These are phyloP conservation scores for Aspergillus bertholletiae DNA, from an alignment of 495 filamentous ascomycete genomes.

Conservation along the genomic window DNA sequence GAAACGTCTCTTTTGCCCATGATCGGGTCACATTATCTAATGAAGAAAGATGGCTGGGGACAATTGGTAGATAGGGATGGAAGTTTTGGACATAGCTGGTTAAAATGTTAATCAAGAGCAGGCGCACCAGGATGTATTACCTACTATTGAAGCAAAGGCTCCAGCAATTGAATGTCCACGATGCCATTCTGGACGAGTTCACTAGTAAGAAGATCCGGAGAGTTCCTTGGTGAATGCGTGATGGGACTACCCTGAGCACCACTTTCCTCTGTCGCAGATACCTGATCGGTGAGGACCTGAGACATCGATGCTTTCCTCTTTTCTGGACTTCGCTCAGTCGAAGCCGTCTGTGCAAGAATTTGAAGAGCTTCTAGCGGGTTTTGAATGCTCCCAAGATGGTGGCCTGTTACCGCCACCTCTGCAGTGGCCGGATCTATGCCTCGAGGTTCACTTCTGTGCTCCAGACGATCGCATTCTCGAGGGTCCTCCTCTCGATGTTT, in stretches of 20 bases:
- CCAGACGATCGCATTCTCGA: too few species aligned
- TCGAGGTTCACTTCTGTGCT: background rate
- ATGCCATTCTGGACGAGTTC: background rate
- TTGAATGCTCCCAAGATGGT: background rate
- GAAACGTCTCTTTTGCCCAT: constrained; percentile 5
- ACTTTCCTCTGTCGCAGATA: background rate
- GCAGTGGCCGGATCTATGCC: background rate
- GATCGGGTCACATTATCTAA: background rate
- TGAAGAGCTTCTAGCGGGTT: constrained; percentile 10
- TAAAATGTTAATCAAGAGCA: background rate
- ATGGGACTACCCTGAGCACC: background rate
- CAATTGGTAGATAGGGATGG: constrained; percentile 11
- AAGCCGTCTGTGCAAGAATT: constrained; percentile 9
- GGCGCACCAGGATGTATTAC: background rate
- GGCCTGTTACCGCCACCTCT: background rate
- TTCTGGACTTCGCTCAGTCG: background rate
- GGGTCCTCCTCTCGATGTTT: too few species aligned
- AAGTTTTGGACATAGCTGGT: constrained; percentile 3
- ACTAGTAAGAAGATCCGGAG: background rate
- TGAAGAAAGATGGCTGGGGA: background rate
- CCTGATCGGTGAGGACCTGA: background rate
- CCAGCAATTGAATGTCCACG: background rate
- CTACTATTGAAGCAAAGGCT: background rate
- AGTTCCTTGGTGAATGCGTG: background rate
- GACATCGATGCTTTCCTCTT: background rate